Evolutionary conservation across 179 eudicot species (phyloP), one percentile per base, ranked within the genome.

Genomic region (Spinacia oleracea): DNA sequence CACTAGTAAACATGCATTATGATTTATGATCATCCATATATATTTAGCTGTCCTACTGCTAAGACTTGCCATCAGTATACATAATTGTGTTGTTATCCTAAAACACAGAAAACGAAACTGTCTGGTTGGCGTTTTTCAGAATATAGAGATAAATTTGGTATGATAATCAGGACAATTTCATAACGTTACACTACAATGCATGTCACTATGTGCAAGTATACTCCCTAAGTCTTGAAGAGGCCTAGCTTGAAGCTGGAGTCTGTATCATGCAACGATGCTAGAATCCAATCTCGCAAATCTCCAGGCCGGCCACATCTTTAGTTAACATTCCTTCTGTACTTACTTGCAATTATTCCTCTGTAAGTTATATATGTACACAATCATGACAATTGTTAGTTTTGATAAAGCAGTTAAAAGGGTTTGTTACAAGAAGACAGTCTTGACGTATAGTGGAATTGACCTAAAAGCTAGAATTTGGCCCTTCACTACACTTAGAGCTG

Each of bases 401-500:
- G 63, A 58, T 8, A 58, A 58, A 58, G 63, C 63, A 23, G 63
- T 25, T 58, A n/a, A 9, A 58, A n/a, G 23, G 29, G 27, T n/a
- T 8, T 12, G 8, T 55, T 55, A 55, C 59, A 21, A 55, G 59
- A 23, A 58, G 63, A 23, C 27, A 58, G 23, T 14, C 63, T 58
- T 5, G 25, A 21, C 25, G 58, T 21, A 58, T 31, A n/a, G 63
- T 58, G 1, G 63, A 58, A 58, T n/a, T 9, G 63, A 0, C 12
- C 29, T n/a, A 58, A 9, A 58, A 58, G n/a, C 6, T 6, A n/a
- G 18, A n/a, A 5, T 45, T 48, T 66, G 70, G 70, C 46, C 12
- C 70, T 66, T 66, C 70, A 66, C 50, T 38, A 67, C 15, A n/a
- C 31, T 21, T 38, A 40, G 31, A 38, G 72, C 72, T 67, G 72